phyloP scores from a whole-genome alignment of 2,329 filamentous ascomycete species.

The Talaromyces islandicus region DNA sequence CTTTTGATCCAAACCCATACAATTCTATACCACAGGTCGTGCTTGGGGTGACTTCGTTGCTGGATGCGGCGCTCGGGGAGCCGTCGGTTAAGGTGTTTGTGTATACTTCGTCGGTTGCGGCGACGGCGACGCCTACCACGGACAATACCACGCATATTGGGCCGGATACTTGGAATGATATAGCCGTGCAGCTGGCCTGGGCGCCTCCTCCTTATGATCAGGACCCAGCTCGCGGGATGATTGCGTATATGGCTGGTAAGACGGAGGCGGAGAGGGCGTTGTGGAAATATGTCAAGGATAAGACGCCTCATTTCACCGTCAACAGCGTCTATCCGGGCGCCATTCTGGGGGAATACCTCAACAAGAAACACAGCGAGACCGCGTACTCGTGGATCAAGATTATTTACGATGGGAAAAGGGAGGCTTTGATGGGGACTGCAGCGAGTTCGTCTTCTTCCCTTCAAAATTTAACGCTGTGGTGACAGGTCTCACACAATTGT shows the following conservation, averaged over 20 bases:
- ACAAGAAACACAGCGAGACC: background rate
- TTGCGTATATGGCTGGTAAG: conserved; percentile 5
- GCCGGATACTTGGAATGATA: background rate
- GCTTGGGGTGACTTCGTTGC: background rate
- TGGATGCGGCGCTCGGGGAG: background rate
- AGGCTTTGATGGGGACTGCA: background rate
- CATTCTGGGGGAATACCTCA: background rate
- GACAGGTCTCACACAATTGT: background rate
- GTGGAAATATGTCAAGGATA: conserved; percentile 2
- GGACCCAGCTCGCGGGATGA: background rate
- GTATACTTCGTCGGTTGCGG: conserved; percentile 4
- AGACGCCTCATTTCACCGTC: background rate
- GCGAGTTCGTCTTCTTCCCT: background rate
- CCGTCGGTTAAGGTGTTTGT: conserved; percentile 2
- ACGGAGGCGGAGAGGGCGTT: background rate
- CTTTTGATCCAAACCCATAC: conserved; percentile 1
- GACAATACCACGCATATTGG: background rate
- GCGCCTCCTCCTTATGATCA: background rate
- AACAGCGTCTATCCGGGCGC: background rate
- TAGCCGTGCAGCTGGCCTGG: background rate
- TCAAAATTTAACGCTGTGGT: background rate
- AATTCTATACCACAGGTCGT: conserved; percentile 1
- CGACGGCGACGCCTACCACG: background rate
- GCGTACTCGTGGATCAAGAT: background rate
- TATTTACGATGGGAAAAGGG: background rate